phyloP scores from a whole-genome alignment of 2,329 filamentous ascomycete species.

The Trichothecium roseum region DNA sequence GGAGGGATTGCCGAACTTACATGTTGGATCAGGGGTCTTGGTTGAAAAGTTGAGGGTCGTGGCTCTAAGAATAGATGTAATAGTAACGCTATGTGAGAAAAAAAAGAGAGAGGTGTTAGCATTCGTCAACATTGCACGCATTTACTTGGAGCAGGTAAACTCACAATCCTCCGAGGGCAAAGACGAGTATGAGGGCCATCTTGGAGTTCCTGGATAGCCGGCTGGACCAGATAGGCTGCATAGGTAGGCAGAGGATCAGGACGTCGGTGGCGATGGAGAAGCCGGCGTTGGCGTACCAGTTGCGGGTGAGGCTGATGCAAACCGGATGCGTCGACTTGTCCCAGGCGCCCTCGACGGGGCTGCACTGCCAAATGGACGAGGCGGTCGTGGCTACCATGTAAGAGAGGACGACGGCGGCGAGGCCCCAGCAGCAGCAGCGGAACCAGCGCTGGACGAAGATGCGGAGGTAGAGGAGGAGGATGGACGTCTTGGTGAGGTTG shows the following conservation, averaged over 20 bases:
- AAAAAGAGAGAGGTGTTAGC: slow-evolving; percentile 1
- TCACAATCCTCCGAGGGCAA: slow-evolving; percentile 31
- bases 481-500: slow-evolving; percentile 41
- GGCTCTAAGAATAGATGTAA: slow-evolving; percentile 30
- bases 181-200: slow-evolving; percentile 28
- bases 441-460: slow-evolving; percentile 40
- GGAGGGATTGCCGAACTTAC: slow-evolving; percentile 11
- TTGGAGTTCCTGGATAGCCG: slow-evolving; percentile 30
- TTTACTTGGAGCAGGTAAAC: slow-evolving; percentile 8
- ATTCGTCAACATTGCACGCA: too few relatives aligned
- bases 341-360: slow-evolving; percentile 35
- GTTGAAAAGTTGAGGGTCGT: slow-evolving; percentile 28
- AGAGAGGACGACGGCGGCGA: slow-evolving; percentile 30
- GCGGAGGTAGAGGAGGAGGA: slow-evolving; percentile 41
- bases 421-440: slow-evolving; percentile 26
- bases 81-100: slow-evolving; percentile 17
- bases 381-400: slow-evolving; percentile 34
- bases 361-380: slow-evolving; percentile 39
- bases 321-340: slow-evolving; percentile 26
- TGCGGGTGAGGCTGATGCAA: slow-evolving; percentile 33
- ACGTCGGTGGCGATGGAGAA: slow-evolving; percentile 36
- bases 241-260: slow-evolving; percentile 33
- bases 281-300: slow-evolving; percentile 39
- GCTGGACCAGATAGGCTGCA: slow-evolving; percentile 33
- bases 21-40: slow-evolving; percentile 24